Percentiles rank a stretch among this genome's conserved stretches.
Conservation (phyloP, 495 filamentous ascomycete genomes). For the Aspergillus indologenus region DNA sequence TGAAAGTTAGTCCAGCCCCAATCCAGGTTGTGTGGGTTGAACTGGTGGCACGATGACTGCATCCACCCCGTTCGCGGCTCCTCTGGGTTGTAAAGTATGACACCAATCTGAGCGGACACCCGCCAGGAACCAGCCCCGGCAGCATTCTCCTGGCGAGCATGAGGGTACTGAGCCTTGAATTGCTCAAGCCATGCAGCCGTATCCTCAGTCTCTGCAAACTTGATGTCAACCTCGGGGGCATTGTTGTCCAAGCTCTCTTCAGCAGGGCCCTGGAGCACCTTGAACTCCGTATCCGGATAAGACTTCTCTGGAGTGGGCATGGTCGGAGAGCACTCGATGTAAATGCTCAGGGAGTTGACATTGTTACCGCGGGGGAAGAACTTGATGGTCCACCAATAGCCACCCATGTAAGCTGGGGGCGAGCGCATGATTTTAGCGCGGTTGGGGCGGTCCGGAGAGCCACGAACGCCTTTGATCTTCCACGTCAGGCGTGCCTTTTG, state of each 20-base stretch:
- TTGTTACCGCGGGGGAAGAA: conserved; percentile 67
- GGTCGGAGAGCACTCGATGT: conserved; percentile 58
- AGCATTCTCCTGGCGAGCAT: conserved; percentile 10
- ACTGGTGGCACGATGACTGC: conserved; percentile 58
- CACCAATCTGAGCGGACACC: conserved; percentile 59
- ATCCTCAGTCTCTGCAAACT: conserved; percentile 28
- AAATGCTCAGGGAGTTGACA: conserved; percentile 58
- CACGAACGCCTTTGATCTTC: conserved; percentile 57
- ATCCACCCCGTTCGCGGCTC: conserved; percentile 60
- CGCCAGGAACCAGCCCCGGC: conserved; percentile 33
- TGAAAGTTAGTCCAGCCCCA: conserved; percentile 70
- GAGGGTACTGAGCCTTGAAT: conserved; percentile 32
- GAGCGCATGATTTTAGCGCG: conserved; percentile 58
- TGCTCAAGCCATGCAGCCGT: conserved; percentile 32
- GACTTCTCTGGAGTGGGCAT: conserved; percentile 39
- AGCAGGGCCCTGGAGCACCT: conserved; percentile 34
- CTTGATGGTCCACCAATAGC: conserved; percentile 67
- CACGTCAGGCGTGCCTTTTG: conserved; percentile 58
- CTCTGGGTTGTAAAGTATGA: conserved; percentile 63
- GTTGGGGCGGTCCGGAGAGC: conserved; percentile 60
- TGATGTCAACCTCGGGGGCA: conserved; percentile 27
- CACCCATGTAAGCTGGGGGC: conserved; percentile 54
- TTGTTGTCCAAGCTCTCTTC: conserved; percentile 7
- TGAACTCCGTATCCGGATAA: conserved; percentile 39
- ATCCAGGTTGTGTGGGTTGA: conserved; percentile 55